Evolutionary conservation across 192 early-diverging fungal species (phyloP).

Genomic region (Entomortierella parvispora): DNA sequence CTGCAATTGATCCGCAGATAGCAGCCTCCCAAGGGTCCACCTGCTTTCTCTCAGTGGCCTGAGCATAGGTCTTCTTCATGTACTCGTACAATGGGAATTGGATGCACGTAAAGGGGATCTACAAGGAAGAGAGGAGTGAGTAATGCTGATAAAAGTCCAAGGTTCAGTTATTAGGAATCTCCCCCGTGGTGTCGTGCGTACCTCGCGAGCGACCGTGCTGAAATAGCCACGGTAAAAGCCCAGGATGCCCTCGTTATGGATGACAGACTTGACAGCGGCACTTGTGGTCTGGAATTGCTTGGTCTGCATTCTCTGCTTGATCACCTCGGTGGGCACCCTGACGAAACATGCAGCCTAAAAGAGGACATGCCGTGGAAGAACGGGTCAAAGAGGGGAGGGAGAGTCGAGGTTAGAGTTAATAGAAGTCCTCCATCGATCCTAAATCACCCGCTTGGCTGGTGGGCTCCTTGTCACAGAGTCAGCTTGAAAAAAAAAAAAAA

Average conservation of each 20-base stretch:
- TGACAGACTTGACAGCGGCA: conserved; percentile 71
- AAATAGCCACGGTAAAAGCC: conserved; percentile 95
- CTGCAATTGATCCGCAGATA: conserved; percentile 87
- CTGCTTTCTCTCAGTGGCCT: conserved; percentile 49
- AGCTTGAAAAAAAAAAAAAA: conserved; percentile 14
- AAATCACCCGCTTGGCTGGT: conserved; percentile 16
- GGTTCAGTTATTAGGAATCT: not conserved
- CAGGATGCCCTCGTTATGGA: conserved; percentile 74
- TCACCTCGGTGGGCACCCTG: conserved; percentile 94
- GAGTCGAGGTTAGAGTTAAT: not conserved
- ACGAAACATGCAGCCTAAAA: conserved; percentile 86
- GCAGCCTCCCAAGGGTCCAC: conserved; percentile 85
- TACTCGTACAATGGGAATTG: conserved; percentile 97
- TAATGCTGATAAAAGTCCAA: conserved; percentile 1
- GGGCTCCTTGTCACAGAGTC: no score
- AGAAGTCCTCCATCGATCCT: not conserved
- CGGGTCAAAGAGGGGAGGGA: not conserved
- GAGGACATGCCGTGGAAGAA: not conserved
- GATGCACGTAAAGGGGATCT: conserved; percentile 96
- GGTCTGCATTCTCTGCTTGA: conserved; percentile 96
- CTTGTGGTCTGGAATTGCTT: conserved; percentile 74
- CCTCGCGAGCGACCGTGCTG: conserved; percentile 92
- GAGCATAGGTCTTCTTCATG: conserved; percentile 73
- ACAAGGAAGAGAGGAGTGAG: conserved; percentile 1
- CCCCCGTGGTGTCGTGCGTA: conserved; percentile 9